Percentiles rank a stretch among this genome's conserved stretches.
Evolutionary conservation across 164 flowering plant genomes (phyloP).

Genomic region (Stephania yunnanensis): DNA sequence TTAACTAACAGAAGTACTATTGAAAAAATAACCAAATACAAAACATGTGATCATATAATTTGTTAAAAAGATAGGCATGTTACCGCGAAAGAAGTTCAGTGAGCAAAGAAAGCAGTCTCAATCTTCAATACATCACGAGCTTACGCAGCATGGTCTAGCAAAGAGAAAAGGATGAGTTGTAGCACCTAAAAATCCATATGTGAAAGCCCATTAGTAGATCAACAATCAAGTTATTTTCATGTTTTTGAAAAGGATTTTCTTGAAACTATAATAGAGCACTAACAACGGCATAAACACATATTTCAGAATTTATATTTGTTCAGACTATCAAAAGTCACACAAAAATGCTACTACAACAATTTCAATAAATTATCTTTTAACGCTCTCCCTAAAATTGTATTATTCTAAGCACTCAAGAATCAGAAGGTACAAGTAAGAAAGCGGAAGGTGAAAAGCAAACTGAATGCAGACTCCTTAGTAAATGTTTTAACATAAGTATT

Average conservation of each 20-base stretch:
- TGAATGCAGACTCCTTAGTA: too few relatives aligned
- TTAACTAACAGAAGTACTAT: too few relatives aligned
- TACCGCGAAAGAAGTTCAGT: constrained; percentile 25
- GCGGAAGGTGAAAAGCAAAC: too few relatives aligned
- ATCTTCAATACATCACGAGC: constrained; percentile 45
- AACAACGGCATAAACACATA: background rate
- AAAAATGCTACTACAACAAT: background rate
- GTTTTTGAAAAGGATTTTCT: background rate
- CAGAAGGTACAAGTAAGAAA: too few relatives aligned
- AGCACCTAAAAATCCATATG: constrained; percentile 44
- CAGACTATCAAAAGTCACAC: background rate
- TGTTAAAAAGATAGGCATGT: too few relatives aligned
- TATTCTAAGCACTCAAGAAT: background rate
- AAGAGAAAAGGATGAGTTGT: constrained; percentile 40
- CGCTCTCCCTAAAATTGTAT: background rate
- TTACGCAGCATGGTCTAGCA: constrained; percentile 38
- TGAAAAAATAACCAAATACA: too few relatives aligned
- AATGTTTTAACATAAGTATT: too few relatives aligned
- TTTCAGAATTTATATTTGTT: background rate
- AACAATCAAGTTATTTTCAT: background rate
- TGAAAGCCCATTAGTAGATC: background rate
- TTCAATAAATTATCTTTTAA: background rate
- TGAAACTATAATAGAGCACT: background rate
- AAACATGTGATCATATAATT: too few relatives aligned
- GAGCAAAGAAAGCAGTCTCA: constrained; percentile 69